Conservation (phyloP, 1,284 basidiomycete species). For the Hemileia vastatrix region DNA sequence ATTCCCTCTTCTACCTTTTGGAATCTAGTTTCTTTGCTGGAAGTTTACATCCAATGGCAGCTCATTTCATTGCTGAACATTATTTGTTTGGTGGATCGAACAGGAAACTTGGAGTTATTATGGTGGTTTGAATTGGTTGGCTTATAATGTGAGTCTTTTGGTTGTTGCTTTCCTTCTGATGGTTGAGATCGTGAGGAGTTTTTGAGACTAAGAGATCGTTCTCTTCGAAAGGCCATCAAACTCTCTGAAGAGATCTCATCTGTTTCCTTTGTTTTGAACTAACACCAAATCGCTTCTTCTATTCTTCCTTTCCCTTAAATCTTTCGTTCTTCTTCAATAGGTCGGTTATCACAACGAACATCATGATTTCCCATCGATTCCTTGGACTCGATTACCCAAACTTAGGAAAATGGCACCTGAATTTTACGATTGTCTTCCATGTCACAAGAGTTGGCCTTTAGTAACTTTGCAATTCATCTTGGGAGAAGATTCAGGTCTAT, state of each 20-base stretch:
- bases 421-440: conserved; percentile 78
- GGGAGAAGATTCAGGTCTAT: conserved; percentile 66
- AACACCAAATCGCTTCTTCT: not conserved
- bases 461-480: conserved; percentile 88
- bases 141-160: conserved; percentile 75
- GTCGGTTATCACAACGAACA: conserved; percentile 98
- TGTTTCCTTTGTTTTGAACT: conserved; percentile 6
- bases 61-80: conserved; percentile 87
- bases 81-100: conserved; percentile 42
- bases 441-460: conserved; percentile 86
- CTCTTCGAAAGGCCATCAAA: no score
- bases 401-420: conserved; percentile 78
- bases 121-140: conserved; percentile 74
- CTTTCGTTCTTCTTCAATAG: conserved; percentile 45
- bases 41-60: conserved; percentile 83
- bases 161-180: no score
- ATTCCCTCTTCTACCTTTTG: conserved; percentile 69
- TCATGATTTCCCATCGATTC: conserved; percentile 91
- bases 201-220: no score
- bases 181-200: no score
- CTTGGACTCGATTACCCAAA: conserved; percentile 83
- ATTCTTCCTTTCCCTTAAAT: not conserved
- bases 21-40: conserved; percentile 89
- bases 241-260: not conserved
- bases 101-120: conserved; percentile 98